Conservation (phyloP, 1,284 basidiomycete species). For the Trametes hirsuta region DNA sequence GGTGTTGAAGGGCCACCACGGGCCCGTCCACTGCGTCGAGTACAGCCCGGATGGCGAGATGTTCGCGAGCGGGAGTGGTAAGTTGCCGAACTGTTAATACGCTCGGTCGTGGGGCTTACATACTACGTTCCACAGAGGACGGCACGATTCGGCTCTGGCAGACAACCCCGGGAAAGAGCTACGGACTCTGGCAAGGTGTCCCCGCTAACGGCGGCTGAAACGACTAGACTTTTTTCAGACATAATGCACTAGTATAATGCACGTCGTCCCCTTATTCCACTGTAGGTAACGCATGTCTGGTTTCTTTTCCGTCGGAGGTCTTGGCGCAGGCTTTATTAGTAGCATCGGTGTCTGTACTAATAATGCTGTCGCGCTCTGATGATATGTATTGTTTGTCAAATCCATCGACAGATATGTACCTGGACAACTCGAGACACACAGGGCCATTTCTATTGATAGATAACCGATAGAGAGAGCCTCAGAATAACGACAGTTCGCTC, state of each 20-base stretch:
- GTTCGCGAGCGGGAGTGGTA: slow-evolving; percentile 94
- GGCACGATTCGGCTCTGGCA: slow-evolving; percentile 97
- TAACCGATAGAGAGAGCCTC: neutral
- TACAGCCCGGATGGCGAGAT: slow-evolving; percentile 98
- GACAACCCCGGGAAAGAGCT: slow-evolving; percentile 89
- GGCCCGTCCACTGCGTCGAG: slow-evolving; percentile 92
- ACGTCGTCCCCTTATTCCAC: slow-evolving; percentile 14
- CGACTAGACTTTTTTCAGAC: slow-evolving; percentile 23
- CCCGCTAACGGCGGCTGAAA: slow-evolving; percentile 50
- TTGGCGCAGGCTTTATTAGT: slow-evolving; percentile 21
- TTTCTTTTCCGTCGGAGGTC: slow-evolving; percentile 13
- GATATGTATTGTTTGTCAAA: slow-evolving; percentile 23
- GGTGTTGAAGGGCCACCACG: slow-evolving; percentile 96
- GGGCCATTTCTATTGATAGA: neutral
- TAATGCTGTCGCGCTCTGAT: slow-evolving; percentile 27
- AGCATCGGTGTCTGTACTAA: slow-evolving; percentile 28
- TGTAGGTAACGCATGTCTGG: slow-evolving; percentile 19
- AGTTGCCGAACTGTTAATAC: slow-evolving; percentile 37
- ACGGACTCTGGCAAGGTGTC: slow-evolving; percentile 89
- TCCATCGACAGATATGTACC: neutral
- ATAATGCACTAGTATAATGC: slow-evolving; percentile 29
- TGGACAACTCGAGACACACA: neutral
- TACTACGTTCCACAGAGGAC: slow-evolving; percentile 17
- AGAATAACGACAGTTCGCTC: neutral
- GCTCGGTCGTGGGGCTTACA: slow-evolving; percentile 3